phyloP scores from a whole-genome alignment of 192 early-diverging fungal genomes.

The Coemansia sp. region DNA sequence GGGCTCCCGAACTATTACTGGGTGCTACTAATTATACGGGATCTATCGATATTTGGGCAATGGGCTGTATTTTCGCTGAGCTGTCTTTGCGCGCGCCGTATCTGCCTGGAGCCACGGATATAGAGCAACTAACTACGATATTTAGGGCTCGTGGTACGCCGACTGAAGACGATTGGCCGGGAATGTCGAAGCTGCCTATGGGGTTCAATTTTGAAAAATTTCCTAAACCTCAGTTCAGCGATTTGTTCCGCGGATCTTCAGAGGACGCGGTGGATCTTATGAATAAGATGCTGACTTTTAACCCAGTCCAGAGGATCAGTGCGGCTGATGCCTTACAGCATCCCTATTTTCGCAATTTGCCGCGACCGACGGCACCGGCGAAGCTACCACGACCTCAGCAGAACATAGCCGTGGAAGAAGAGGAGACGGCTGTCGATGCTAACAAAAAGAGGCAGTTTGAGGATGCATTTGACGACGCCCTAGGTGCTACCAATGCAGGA shows the following conservation, averaged over 20 bases:
- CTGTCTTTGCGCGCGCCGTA: slow-evolving; percentile 91
- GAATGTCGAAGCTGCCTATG: slow-evolving; percentile 70
- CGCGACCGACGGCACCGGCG: slow-evolving; percentile 42
- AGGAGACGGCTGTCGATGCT: neutral
- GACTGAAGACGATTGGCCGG: slow-evolving; percentile 82
- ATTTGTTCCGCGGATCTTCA: slow-evolving; percentile 83
- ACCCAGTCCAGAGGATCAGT: slow-evolving; percentile 80
- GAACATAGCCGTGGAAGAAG: neutral
- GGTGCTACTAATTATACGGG: slow-evolving; percentile 87
- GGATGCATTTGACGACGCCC: slow-evolving; percentile 33
- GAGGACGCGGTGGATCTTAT: slow-evolving; percentile 84
- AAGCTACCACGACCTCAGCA: slow-evolving; percentile 43
- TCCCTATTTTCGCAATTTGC: slow-evolving; percentile 45
- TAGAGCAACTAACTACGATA: slow-evolving; percentile 77
- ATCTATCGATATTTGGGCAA: slow-evolving; percentile 94
- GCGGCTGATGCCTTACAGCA: slow-evolving; percentile 69
- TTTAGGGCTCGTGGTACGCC: slow-evolving; percentile 84
- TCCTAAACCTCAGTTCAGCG: slow-evolving; percentile 69
- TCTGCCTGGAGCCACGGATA: slow-evolving; percentile 79
- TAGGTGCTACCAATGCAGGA: neutral
- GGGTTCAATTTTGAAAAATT: slow-evolving; percentile 74
- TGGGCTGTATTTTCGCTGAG: slow-evolving; percentile 99
- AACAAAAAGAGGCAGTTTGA: slow-evolving; percentile 28
- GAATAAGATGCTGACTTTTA: slow-evolving; percentile 84
- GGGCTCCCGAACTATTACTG: slow-evolving; percentile 92